phyloP scores from a whole-genome alignment of 306 rosid genomes.

The Hylodesmum podocarpum region DNA sequence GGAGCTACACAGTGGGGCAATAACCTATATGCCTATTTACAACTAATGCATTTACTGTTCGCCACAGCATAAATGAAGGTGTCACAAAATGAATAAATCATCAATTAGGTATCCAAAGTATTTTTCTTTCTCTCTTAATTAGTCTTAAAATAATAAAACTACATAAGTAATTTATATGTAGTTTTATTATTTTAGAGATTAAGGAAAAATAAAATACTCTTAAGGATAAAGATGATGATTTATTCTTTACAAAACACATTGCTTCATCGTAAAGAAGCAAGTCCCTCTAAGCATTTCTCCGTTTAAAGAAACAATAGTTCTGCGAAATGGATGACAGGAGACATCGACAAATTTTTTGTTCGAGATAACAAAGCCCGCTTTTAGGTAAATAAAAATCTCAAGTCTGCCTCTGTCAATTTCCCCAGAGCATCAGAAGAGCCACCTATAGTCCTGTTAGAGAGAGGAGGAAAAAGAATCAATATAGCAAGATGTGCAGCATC shows the following conservation, averaged over 20 bases:
- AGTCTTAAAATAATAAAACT: too few species aligned
- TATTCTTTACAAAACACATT: not conserved
- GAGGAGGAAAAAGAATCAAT: not conserved
- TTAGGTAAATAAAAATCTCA: slow-evolving; percentile 64
- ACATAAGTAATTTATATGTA: too few species aligned
- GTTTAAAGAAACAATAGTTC: not conserved
- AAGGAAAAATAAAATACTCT: too few species aligned
- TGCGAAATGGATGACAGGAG: not conserved
- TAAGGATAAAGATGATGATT: too few species aligned
- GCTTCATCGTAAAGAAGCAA: not conserved
- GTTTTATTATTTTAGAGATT: too few species aligned
- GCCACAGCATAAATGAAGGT: not conserved
- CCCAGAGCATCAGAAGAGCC: slow-evolving; percentile 75
- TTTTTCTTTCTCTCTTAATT: too few species aligned
- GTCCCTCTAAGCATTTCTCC: not conserved
- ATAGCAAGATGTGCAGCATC: slow-evolving; percentile 9
- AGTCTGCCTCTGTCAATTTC: slow-evolving; percentile 68
- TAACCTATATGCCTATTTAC: not conserved
- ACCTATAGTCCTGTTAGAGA: slow-evolving; percentile 66
- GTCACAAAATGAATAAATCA: not conserved
- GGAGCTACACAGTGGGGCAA: not conserved
- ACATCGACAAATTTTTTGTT: not conserved
- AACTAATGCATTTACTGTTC: not conserved
- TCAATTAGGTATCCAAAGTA: too few species aligned
- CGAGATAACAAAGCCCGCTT: not conserved